Evolutionary conservation across 164 flowering plant species (phyloP), one percentile per base, ranked within the genome.

Genomic region (Santalum album): DNA sequence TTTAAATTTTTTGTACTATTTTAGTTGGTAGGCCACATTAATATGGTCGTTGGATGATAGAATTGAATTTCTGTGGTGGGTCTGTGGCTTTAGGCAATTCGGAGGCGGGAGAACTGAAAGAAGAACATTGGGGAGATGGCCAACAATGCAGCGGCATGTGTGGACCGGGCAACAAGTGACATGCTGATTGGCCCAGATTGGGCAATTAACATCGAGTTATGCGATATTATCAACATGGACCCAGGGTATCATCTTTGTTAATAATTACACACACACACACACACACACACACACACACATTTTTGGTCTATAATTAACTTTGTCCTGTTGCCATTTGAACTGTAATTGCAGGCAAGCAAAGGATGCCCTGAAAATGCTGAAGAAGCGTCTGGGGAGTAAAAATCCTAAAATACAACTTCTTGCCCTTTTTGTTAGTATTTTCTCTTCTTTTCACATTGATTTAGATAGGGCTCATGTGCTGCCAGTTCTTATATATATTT

Each of bases 271-370:
- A n/a, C n/a, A n/a, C n/a, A n/a, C n/a, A n/a, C n/a, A n/a, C n/a
- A n/a, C n/a, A n/a, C n/a, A n/a, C n/a, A n/a, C n/a, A n/a, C n/a
- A n/a, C n/a, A n/a, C n/a, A n/a, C n/a, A n/a, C n/a, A n/a, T n/a
- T n/a, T n/a, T n/a, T n/a, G n/a, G n/a, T n/a, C n/a, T n/a, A n/a
- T n/a, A n/a, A n/a, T n/a, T n/a, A n/a, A n/a, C n/a, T n/a, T n/a
- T n/a, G n/a, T n/a, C n/a, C n/a, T n/a, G n/a, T n/a, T n/a, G n/a
- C n/a, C n/a, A n/a, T n/a, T n/a, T n/a, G n/a, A n/a, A n/a, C n/a
- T n/a, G n/a, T n/a, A n/a, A n/a, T n/a, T n/a, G n/a, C 78, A 94
- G 99, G 75, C 99, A 94, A 78, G 77, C 92, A 14, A 94, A 87
- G 74, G 97, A 90, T 71, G 95, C 92, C 27, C 26, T 94, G 71